A percentile compares a stretch with the other conserved stretches of the same genome.
phyloP scores from a whole-genome alignment of 2,329 filamentous ascomycete genomes.

The Colletotrichum australisinense region DNA sequence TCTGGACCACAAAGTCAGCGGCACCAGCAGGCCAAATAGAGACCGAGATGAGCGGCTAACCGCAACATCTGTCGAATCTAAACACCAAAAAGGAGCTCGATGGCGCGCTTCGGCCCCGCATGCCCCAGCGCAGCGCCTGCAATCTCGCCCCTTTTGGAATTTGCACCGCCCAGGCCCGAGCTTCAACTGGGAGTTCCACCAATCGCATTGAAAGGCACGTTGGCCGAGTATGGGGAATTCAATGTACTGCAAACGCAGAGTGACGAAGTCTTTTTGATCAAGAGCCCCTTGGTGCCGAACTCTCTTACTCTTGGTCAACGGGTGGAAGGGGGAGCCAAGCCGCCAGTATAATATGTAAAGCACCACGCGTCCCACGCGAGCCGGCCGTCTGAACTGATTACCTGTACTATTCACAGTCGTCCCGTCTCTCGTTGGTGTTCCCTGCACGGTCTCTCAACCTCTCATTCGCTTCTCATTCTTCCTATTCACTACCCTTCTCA shows the following conservation, averaged over 20 bases:
- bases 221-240: constrained; percentile 1
- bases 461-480: constrained; percentile 2
- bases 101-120: background rate
- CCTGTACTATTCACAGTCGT: background rate
- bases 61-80: background rate
- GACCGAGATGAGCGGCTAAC: background rate
- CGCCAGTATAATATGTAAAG: constrained; percentile 9
- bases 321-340: background rate
- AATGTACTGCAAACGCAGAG: constrained; percentile 31
- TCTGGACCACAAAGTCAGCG: background rate
- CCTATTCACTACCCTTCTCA: background rate
- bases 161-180: constrained; percentile 11
- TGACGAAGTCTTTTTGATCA: constrained; percentile 6
- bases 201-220: constrained; percentile 5
- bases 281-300: background rate
- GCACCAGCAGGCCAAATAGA: background rate
- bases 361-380: background rate
- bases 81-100: background rate
- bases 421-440: background rate
- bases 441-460: background rate
- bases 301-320: background rate
- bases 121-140: constrained; percentile 20
- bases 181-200: constrained; percentile 17
- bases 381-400: background rate
- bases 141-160: constrained; percentile 22